Percentiles rank a stretch among this genome's conserved stretches.
Conservation (phyloP, 768 basidiomycete species). For the Amanita pallidorosea region DNA sequence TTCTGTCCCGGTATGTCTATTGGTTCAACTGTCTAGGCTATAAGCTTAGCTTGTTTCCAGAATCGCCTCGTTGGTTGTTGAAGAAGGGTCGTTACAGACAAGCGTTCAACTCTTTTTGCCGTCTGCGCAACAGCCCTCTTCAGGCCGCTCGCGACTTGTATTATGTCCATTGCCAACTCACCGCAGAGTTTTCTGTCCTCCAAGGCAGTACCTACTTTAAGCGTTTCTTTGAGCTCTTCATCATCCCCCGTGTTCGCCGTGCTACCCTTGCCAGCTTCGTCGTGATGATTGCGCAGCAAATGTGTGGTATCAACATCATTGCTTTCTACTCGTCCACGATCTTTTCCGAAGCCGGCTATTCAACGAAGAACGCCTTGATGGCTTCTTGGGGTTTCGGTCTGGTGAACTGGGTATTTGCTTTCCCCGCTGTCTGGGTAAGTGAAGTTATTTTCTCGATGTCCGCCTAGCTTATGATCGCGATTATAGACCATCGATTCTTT, state of each 20-base stretch:
- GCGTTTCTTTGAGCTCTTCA: slow-evolving; percentile 60
- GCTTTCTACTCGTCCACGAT: slow-evolving; percentile 79
- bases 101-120: slow-evolving; percentile 55
- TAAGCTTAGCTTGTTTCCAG: slow-evolving; percentile 16
- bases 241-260: slow-evolving; percentile 51
- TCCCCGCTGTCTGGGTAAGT: slow-evolving; percentile 51
- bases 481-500: slow-evolving; percentile 61
- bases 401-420: slow-evolving; percentile 55
- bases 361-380: slow-evolving; percentile 41
- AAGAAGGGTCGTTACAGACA: slow-evolving; percentile 61
- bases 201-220: slow-evolving; percentile 34
- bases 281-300: slow-evolving; percentile 68
- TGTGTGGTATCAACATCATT: slow-evolving; percentile 72
- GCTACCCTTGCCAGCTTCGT: slow-evolving; percentile 41
- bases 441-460: neutral
- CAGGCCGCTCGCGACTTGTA: slow-evolving; percentile 76
- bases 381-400: slow-evolving; percentile 61
- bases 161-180: slow-evolving; percentile 65
- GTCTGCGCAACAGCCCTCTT: slow-evolving; percentile 57
- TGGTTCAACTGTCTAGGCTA: neutral
- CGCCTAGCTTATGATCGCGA: neutral
- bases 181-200: slow-evolving; percentile 51
- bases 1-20: slow-evolving; percentile 38
- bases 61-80: slow-evolving; percentile 84
- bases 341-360: slow-evolving; percentile 52